Conservation (phyloP, 306 rosid genomes). For the Cicer pinnatifidum region DNA sequence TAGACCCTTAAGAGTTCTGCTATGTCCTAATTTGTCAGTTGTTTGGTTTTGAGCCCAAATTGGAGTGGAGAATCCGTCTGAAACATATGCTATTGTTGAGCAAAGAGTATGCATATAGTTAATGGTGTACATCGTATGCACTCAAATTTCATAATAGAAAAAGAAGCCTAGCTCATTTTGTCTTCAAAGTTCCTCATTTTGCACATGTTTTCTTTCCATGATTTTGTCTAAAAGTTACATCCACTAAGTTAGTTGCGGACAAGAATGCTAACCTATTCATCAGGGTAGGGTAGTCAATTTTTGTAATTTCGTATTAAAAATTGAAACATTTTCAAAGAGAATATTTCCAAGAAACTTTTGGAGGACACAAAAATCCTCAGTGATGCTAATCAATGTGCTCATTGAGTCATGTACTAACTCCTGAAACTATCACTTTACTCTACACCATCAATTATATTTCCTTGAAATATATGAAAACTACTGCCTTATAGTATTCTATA, state of each 20-base stretch:
- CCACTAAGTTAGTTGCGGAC: constrained; percentile 50
- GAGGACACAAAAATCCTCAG: constrained; percentile 42
- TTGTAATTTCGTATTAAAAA: not conserved
- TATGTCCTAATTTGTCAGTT: too few species aligned
- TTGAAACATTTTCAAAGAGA: constrained; percentile 28
- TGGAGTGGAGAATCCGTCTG: too few species aligned
- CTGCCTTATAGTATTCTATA: not conserved
- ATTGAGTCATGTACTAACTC: constrained; percentile 40
- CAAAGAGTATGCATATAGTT: not conserved
- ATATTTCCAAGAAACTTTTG: constrained; percentile 43
- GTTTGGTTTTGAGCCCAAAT: too few species aligned
- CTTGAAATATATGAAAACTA: constrained; percentile 23
- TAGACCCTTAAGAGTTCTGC: too few species aligned
- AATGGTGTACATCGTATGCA: constrained; percentile 38
- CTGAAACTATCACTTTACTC: constrained; percentile 23
- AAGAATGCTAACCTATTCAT: constrained; percentile 51
- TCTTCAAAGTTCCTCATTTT: constrained; percentile 45
- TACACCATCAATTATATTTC: constrained; percentile 47
- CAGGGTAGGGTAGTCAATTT: constrained; percentile 28
- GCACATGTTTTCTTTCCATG: constrained; percentile 47
- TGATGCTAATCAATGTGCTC: constrained; percentile 40
- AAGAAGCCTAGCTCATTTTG: constrained; percentile 36
- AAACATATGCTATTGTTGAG: too few species aligned
- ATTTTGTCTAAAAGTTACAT: constrained; percentile 42
- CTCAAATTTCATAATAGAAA: constrained; percentile 40